Conservation (phyloP, 331 rosid genomes). For the Phaseolus coccineus region DNA sequence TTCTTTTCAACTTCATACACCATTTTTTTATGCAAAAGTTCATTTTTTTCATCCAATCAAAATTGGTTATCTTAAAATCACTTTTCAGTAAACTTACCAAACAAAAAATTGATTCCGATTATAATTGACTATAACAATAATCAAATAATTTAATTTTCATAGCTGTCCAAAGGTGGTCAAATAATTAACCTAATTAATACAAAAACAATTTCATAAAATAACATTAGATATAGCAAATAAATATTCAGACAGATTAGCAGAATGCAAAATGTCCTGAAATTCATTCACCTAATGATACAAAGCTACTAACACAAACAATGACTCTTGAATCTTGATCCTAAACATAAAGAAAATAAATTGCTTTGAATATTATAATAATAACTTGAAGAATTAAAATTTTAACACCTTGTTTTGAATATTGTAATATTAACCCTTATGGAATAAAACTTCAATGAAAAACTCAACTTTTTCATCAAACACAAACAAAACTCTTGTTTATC, state of each 20-base stretch:
- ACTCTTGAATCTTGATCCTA: background rate
- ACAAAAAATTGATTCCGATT: no score
- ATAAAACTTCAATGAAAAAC: background rate
- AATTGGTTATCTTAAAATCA: no score
- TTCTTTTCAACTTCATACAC: no score
- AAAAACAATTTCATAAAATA: background rate
- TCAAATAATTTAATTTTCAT: no score
- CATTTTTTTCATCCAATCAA: no score
- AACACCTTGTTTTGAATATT: background rate
- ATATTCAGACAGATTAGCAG: background rate
- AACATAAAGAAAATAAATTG: background rate
- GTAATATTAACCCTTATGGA: background rate
- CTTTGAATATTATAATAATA: no score
- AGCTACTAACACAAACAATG: background rate
- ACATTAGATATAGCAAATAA: conserved; percentile 1
- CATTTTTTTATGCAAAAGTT: no score
- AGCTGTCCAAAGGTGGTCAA: background rate
- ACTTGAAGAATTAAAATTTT: no score
- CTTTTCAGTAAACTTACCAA: no score
- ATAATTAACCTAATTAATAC: background rate
- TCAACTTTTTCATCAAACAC: conserved; percentile 4
- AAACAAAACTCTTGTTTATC: conserved; percentile 4
- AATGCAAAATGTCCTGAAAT: conserved; percentile 16
- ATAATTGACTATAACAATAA: no score
- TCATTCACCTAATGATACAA: conserved; percentile 25